These are phyloP conservation scores for Cornus florida DNA, from an alignment of 148 eudicot species.

Conservation along the genomic window DNA sequence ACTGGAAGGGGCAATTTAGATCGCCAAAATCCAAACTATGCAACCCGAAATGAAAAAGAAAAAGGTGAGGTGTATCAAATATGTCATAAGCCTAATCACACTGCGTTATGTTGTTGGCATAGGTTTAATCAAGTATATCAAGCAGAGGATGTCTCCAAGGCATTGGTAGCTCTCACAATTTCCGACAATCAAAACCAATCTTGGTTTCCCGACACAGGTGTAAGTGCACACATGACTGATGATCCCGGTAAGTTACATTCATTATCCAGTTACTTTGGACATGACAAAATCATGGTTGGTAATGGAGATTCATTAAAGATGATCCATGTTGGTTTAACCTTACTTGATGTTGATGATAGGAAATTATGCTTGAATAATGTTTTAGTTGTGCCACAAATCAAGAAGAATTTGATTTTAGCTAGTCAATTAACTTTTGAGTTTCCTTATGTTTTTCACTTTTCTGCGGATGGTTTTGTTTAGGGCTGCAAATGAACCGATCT, in stretches of 20 bases:
- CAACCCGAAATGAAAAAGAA: not conserved
- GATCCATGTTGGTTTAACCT: not conserved
- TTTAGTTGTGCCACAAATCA: too few species aligned
- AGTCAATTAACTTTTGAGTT: too few species aligned
- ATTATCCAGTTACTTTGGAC: not conserved
- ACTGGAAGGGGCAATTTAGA: too few species aligned
- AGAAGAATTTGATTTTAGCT: too few species aligned
- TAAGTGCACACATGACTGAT: not conserved
- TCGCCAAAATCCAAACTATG: not conserved
- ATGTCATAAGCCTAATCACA: not conserved
- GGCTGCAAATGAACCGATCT: too few species aligned
- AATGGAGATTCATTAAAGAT: not conserved
- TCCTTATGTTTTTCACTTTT: too few species aligned
- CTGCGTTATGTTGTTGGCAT: not conserved
- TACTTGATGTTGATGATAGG: not conserved
- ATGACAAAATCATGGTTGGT: not conserved
- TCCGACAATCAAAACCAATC: not conserved
- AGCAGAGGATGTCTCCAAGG: not conserved
- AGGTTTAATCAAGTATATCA: not conserved
- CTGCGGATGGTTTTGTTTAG: too few species aligned
- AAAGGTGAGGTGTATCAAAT: not conserved
- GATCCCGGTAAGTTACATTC: not conserved
- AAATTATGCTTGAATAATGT: not conserved
- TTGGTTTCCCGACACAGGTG: not conserved
- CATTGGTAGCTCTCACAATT: not conserved